A percentile compares a stretch with the other conserved stretches of the same genome.
These are phyloP conservation scores for Hymenoscyphus albidus DNA, from an alignment of 2,329 filamentous ascomycete species.

Conservation along the genomic window DNA sequence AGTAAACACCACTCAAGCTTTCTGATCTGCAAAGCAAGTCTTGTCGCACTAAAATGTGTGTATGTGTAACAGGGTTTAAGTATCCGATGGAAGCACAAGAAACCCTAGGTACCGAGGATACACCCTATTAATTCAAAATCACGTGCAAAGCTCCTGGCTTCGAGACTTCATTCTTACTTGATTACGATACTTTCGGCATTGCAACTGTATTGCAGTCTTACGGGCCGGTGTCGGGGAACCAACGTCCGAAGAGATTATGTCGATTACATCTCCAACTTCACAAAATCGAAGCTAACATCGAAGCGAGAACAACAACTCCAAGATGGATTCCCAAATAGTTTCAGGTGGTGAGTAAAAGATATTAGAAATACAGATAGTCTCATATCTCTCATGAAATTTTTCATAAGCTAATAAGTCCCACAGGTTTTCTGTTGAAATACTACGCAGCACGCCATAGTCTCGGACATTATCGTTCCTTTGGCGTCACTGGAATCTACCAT, in stretches of 20 bases:
- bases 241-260: background rate
- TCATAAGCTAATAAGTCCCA: background rate
- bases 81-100: too few species aligned
- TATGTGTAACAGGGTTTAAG: background rate
- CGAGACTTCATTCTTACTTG: background rate
- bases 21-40: background rate
- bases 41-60: background rate
- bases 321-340: background rate
- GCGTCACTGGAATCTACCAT: slow-evolving; percentile 11
- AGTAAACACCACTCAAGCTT: background rate
- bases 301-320: background rate
- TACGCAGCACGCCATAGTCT: slow-evolving; percentile 19
- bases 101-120: background rate
- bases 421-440: slow-evolving; percentile 20
- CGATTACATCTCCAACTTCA: background rate
- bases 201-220: background rate
- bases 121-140: background rate
- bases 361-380: too few species aligned
- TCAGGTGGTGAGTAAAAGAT: background rate
- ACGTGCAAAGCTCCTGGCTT: background rate
- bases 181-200: background rate
- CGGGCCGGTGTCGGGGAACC: background rate
- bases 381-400: background rate
- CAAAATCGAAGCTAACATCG: background rate
- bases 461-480: slow-evolving; percentile 21